phyloP scores from a whole-genome alignment of 805 yeast species.

The Teunomyces atbi region DNA sequence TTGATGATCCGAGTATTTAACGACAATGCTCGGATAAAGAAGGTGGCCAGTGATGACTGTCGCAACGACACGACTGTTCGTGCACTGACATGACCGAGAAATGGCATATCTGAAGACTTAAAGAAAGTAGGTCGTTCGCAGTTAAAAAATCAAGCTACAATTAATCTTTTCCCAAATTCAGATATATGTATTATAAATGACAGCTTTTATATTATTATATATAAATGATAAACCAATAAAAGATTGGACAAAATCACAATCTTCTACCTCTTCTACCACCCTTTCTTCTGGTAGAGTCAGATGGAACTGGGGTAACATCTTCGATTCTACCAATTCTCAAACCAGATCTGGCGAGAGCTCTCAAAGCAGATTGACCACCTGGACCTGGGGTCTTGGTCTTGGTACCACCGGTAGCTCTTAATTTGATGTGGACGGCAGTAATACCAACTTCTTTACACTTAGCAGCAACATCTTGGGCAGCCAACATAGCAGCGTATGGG shows the following conservation, averaged over 20 bases:
- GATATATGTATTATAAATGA: slow-evolving; percentile 1
- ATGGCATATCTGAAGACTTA: background rate
- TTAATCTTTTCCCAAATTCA: background rate
- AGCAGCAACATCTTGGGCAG: slow-evolving; percentile 99
- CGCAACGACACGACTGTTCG: background rate
- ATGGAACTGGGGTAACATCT: slow-evolving; percentile 99
- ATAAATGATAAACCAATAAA: slow-evolving; percentile 4
- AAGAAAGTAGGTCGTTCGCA: background rate
- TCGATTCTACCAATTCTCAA: slow-evolving; percentile 99
- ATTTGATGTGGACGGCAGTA: slow-evolving; percentile 98
- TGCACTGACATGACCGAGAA: background rate
- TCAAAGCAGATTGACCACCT: slow-evolving; percentile 99
- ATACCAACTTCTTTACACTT: slow-evolving; percentile 99
- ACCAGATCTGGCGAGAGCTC: slow-evolving; percentile 99
- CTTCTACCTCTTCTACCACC: slow-evolving; percentile 99
- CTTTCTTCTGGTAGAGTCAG: slow-evolving; percentile 99
- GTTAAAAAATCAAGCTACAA: too few species aligned
- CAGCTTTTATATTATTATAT: slow-evolving; percentile 3
- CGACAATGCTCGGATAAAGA: background rate
- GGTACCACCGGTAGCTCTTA: slow-evolving; percentile 99
- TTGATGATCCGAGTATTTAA: slow-evolving; percentile 1
- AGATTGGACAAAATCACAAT: slow-evolving; percentile 52
- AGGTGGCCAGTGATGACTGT: background rate
- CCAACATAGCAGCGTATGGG: slow-evolving; percentile 99
- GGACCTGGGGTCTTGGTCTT: slow-evolving; percentile 99